Evolutionary conservation across 257 asterid genomes (phyloP), one percentile per base, ranked within the genome.

Genomic region (Solanum piurae): DNA sequence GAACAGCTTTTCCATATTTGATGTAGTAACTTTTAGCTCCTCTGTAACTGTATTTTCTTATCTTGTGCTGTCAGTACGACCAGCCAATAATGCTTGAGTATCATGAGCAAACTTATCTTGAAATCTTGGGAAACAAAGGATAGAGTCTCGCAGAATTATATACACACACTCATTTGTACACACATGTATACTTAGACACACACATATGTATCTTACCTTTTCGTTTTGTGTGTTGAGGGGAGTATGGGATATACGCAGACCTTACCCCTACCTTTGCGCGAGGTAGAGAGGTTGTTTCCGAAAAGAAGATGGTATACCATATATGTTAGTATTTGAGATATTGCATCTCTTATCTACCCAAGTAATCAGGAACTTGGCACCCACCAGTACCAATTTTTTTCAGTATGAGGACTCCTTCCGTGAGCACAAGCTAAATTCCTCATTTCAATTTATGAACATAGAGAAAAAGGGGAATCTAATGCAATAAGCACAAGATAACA

Each of bases 31-130:
- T 83, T 33, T 76, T 86, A 76, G 83, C 72, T 83, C 20, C 18
- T 66, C 55, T 77, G 87, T 62, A 46, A 84, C 86, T 85, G 86
- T 82, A 86, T 69, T 88, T 86, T 52, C 69, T 82, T 75, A 80
- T 72, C 72, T 86, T 84, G 38, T 90, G 85, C 44, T 62, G 90
- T 84, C 72, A 88, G 90, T 89, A 76, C 89, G 93, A 82, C 83
- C 68, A 66, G 68, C 72, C 89, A 89, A 79, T 79, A 79, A 85
- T 55, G 44, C 75, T 86, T 88, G 91, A 86, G 89, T 86, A 90
- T 87, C 77, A 83, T 85, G 90, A 85, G 72, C 77, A 93, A 92
- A 25, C 94, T 91, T 92, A 92, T 93, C 94, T 89, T 94, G 69
- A 86, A 84, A 83, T 68, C 77, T 58, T 88, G 86, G 89, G 90